Conservation (phyloP, 2,329 filamentous ascomycete species). For the Aspergillus pseudonomiae region DNA sequence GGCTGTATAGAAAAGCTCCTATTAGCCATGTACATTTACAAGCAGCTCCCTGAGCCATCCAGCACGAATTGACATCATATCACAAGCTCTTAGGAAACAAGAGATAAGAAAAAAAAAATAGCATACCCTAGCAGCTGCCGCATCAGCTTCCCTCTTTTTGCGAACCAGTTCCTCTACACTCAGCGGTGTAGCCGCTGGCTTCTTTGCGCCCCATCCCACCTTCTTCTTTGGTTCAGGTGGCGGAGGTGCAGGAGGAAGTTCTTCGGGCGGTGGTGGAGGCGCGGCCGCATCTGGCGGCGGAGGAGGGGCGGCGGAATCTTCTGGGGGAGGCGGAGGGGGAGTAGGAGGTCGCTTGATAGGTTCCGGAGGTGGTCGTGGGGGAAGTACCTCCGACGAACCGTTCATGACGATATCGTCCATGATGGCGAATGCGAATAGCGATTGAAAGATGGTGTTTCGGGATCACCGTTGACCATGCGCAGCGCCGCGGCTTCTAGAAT, state of each 20-base stretch:
- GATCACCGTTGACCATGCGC: slow-evolving; percentile 1
- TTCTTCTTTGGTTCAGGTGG: slow-evolving; percentile 56
- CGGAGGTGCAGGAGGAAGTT: slow-evolving; percentile 39
- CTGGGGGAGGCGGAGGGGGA: slow-evolving; percentile 45
- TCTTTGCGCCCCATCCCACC: slow-evolving; percentile 53
- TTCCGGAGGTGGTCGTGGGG: slow-evolving; percentile 41
- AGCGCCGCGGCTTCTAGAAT: slow-evolving; percentile 27
- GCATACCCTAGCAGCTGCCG: slow-evolving; percentile 73
- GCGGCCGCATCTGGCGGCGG: slow-evolving; percentile 41
- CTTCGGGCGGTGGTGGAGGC: slow-evolving; percentile 47
- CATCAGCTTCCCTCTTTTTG: slow-evolving; percentile 84
- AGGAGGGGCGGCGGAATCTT: slow-evolving; percentile 44
- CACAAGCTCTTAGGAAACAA: slow-evolving; percentile 3
- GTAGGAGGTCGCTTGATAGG: slow-evolving; percentile 41
- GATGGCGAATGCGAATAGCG: slow-evolving; percentile 10
- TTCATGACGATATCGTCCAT: slow-evolving; percentile 42
- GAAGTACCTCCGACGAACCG: slow-evolving; percentile 24
- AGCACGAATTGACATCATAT: slow-evolving; percentile 5
- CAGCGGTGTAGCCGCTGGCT: slow-evolving; percentile 56
- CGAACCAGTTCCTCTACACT: slow-evolving; percentile 84
- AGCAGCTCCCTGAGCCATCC: background rate
- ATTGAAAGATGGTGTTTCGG: slow-evolving; percentile 1
- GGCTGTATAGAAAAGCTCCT: slow-evolving; percentile 52
- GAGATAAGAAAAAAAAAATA: slow-evolving; percentile 2
- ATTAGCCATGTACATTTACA: background rate